Base-by-base conservation (phyloP, 306 rosid genomes). In the Luffa aegyptiaca region DNA sequence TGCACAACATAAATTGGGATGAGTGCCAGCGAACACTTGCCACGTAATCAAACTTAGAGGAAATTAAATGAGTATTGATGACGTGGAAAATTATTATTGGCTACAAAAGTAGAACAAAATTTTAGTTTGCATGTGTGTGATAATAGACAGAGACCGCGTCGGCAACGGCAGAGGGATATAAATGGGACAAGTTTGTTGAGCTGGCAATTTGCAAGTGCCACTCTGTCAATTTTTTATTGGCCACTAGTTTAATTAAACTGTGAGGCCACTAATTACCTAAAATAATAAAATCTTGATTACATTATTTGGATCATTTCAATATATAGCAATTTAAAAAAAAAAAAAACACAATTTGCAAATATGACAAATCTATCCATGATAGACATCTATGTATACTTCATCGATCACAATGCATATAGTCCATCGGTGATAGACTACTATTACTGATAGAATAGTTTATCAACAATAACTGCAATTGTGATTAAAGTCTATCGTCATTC, bases 181-280 rank as follows among this genome's bases (percentile, higher is more conserved):
- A 68, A 71, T 45, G 52, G 20, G 57, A 71, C 77, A 71, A 16
- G 6, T 71, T 71, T 39, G 77, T 49, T 71, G 58, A 71, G 77
- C 77, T 71, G 77, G 5, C 56, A 48, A 45, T 11, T 46, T 71
- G 41, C 45, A 26, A 71, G 10, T 46, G 77, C 77, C 76, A 70
- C 76, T 10, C 76, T 70, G 77, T 45, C 3, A n/a, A 17, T 42
- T 42, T 6, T 69, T 42, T 18, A n/a, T 69, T 68, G 17, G 52
- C 17, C 75, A 9, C 16, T 20, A n/a, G 12, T 20, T 57, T 20
- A 31, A 2, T 18, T 31, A 11, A 62, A 26, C 2, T 62, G 62
- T 57, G 63, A 16, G 13, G 35, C 63, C 62, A 56, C 26, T 49
- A 26, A 26, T 26, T 26, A 26, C 31, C 31, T 26, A 26, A 26